Evolutionary conservation across 371 early-diverging fungal species (phyloP).

Genomic region (Batrachochytrium dendrobatidis): DNA sequence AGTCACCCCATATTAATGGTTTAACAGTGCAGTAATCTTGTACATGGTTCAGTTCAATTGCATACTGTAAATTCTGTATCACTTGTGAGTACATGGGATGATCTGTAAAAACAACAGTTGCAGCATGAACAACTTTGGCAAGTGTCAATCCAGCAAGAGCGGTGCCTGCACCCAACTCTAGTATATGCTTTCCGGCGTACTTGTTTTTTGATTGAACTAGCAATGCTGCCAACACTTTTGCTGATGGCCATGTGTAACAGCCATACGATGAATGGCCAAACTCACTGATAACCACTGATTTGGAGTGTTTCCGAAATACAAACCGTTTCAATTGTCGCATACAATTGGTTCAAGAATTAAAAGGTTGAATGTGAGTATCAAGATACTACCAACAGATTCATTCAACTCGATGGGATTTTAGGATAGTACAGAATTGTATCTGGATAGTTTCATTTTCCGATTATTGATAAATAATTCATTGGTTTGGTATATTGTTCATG

Average conservation of each 20-base stretch:
- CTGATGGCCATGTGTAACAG: constrained; percentile 17
- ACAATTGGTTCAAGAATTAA: no score
- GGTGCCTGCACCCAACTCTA: constrained; percentile 31
- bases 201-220: not conserved
- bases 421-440: no score
- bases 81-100: not conserved
- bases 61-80: not conserved
- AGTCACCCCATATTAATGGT: constrained; percentile 21
- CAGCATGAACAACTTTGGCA: constrained; percentile 10
- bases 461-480: no score
- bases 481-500: no score
- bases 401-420: no score
- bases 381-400: no score
- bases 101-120: constrained; percentile 15
- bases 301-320: no score
- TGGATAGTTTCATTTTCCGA: no score
- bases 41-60: constrained; percentile 8
- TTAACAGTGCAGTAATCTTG: not conserved
- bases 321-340: no score
- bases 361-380: no score
- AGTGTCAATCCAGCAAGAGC: constrained; percentile 20
- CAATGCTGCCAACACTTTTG: constrained; percentile 15
- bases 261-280: constrained; percentile 8
- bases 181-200: constrained; percentile 3
- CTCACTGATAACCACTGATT: constrained; percentile 1